Evolutionary conservation across 1,284 basidiomycete species (phyloP), one percentile per base, ranked within the genome.

Genomic region (Ganoderma boninense): DNA sequence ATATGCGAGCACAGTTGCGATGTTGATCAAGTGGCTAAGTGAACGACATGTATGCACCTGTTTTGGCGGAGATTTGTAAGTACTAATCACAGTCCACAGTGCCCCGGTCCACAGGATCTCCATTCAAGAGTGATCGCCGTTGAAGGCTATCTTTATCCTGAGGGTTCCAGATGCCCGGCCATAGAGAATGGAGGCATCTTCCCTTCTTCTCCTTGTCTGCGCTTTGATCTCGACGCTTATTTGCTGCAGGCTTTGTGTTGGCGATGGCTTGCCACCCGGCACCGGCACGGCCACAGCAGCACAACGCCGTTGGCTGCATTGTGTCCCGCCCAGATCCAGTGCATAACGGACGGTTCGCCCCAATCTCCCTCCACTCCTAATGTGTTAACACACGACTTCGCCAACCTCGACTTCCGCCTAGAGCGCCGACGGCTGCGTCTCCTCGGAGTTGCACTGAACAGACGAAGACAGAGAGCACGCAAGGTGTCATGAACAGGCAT

Each of bases 351-450:
- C 4, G 32, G 18, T 13, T 16, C 29, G 14, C 54, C 26, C 16
- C 54, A 13, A 29, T 11, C 16, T 29, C 11, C 16, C 32, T 56
- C 26, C 35, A 35, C 35, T 35, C 35, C 7, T 7, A 7, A 4
- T 13, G n/a, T 93, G 65, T 80, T 80, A 35, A 84, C 86, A 10
- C 72, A 77, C 0, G 83, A 79, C 62, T 64, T 75, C 40, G 11
- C 11, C 0, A 66, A 83, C 54, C 84, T 86, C 64, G 67, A 83
- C 54, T 84, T 86, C 64, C 81, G 85, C 20, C 77, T n/a, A n/a
- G n/a, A n/a, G n/a, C n/a, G n/a, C n/a, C n/a, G n/a, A n/a, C n/a
- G n/a, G n/a, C n/a, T n/a, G n/a, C n/a, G n/a, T n/a, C n/a, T n/a
- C n/a, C n/a, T n/a, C n/a, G n/a, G n/a, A n/a, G n/a, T n/a, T n/a